Evolutionary conservation across 1,139 yeast species (phyloP).

Genomic region (Wickerhamomyces sp.): DNA sequence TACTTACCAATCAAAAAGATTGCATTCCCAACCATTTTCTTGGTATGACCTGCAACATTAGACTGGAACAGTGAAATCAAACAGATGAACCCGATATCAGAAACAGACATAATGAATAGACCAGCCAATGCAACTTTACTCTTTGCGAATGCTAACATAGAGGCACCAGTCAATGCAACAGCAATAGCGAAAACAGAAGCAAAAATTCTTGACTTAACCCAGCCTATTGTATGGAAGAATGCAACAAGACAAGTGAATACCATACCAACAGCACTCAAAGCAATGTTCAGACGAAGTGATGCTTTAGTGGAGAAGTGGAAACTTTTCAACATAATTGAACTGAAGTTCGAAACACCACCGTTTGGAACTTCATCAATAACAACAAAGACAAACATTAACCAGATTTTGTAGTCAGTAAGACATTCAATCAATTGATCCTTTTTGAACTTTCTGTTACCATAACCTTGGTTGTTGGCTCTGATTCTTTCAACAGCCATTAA

Average conservation of each 20-base stretch:
- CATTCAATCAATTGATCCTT: constrained; percentile 46
- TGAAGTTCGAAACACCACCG: constrained; percentile 26
- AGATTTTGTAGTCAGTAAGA: constrained; percentile 39
- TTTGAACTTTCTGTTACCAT: constrained; percentile 50
- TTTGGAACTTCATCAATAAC: constrained; percentile 28
- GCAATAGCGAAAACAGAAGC: constrained; percentile 35
- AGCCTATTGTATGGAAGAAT: constrained; percentile 37
- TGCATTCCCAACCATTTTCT: constrained; percentile 35
- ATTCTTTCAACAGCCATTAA: constrained; percentile 45
- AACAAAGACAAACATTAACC: constrained; percentile 38
- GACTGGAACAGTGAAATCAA: constrained; percentile 27
- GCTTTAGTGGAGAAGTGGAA: constrained; percentile 34
- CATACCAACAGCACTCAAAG: constrained; percentile 32
- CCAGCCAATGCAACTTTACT: constrained; percentile 40
- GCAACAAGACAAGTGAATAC: constrained; percentile 25
- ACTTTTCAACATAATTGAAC: constrained; percentile 3
- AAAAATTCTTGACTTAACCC: constrained; percentile 32
- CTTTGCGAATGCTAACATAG: constrained; percentile 44
- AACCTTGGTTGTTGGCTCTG: constrained; percentile 43
- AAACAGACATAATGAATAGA: constrained; percentile 28
- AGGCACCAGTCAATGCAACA: constrained; percentile 36
- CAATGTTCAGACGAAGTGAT: constrained; percentile 36
- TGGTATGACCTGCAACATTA: constrained; percentile 30
- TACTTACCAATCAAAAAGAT: constrained; percentile 36
- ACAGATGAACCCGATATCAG: constrained; percentile 34